Evolutionary conservation across 106 monocot species (phyloP).

Genomic region (Acorus gramineus): DNA sequence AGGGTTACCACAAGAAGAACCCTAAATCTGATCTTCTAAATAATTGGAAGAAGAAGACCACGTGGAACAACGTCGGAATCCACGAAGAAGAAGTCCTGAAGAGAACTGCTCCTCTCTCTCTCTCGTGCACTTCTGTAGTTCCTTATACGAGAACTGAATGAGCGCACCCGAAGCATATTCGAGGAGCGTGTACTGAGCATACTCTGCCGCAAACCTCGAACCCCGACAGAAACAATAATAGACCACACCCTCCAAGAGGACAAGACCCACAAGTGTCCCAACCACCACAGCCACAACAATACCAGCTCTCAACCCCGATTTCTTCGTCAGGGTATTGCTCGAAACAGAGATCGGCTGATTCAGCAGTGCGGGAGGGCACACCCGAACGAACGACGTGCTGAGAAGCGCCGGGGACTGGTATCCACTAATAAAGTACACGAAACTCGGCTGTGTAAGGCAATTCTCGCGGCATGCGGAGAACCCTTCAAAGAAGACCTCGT

Average conservation of each 20-base stretch:
- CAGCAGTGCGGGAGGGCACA: slow-evolving; percentile 35
- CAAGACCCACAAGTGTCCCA: slow-evolving; percentile 31
- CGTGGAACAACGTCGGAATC: too few species aligned
- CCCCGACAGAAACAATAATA: slow-evolving; percentile 67
- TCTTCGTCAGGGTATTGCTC: neutral
- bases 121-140: slow-evolving; percentile 57
- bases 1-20: too few species aligned
- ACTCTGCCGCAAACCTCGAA: slow-evolving; percentile 40
- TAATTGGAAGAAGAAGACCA: too few species aligned
- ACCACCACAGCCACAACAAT: slow-evolving; percentile 30
- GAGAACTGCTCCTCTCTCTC: too few species aligned
- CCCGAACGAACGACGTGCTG: slow-evolving; percentile 75
- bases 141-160: slow-evolving; percentile 67
- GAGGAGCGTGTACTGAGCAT: slow-evolving; percentile 58
- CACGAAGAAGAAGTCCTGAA: too few species aligned
- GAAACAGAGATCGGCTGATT: neutral
- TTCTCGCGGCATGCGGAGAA: slow-evolving; percentile 56
- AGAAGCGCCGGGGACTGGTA: slow-evolving; percentile 63
- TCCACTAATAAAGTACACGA: slow-evolving; percentile 32
- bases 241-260: slow-evolving; percentile 35
- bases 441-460: slow-evolving; percentile 34
- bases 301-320: slow-evolving; percentile 28
- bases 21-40: too few species aligned
- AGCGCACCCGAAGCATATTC: slow-evolving; percentile 86
- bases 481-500: slow-evolving; percentile 50